Evolutionary conservation across 2,329 filamentous ascomycete species (phyloP).

Genomic region (Pleurostoma richardsiae): DNA sequence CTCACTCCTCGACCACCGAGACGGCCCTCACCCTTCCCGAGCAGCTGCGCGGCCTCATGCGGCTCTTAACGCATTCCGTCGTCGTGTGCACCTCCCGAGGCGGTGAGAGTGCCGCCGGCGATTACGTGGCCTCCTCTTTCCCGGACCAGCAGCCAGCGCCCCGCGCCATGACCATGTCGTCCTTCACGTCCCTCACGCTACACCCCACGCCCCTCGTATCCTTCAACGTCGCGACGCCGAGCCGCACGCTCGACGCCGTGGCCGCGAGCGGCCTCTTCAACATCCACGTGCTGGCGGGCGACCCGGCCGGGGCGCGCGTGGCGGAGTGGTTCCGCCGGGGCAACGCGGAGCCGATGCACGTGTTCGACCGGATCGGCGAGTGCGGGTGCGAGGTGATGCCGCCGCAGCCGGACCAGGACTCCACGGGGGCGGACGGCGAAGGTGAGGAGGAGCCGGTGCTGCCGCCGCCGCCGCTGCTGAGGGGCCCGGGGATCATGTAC

Average conservation of each 20-base stretch:
- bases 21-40: slow-evolving; percentile 28
- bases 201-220: slow-evolving; percentile 45
- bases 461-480: slow-evolving; percentile 36
- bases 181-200: slow-evolving; percentile 51
- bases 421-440: slow-evolving; percentile 8
- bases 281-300: slow-evolving; percentile 47
- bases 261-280: slow-evolving; percentile 40
- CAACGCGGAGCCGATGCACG: slow-evolving; percentile 29
- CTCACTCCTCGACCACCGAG: slow-evolving; percentile 14
- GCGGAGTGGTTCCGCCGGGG: slow-evolving; percentile 48
- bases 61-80: slow-evolving; percentile 47
- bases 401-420: slow-evolving; percentile 7
- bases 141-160: neutral
- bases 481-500: slow-evolving; percentile 47
- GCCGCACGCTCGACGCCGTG: slow-evolving; percentile 50
- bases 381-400: slow-evolving; percentile 16
- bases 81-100: slow-evolving; percentile 46
- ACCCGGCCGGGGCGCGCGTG: slow-evolving; percentile 39
- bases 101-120: slow-evolving; percentile 6
- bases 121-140: neutral
- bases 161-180: slow-evolving; percentile 56
- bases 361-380: slow-evolving; percentile 28
- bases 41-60: slow-evolving; percentile 47
- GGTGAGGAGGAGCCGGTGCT: slow-evolving; percentile 8
- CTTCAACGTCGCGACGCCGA: slow-evolving; percentile 54